Evolutionary conservation across 225 moss, liverwort and hornwort genomes (phyloP).

Genomic region (Pleurozium schreberi): DNA sequence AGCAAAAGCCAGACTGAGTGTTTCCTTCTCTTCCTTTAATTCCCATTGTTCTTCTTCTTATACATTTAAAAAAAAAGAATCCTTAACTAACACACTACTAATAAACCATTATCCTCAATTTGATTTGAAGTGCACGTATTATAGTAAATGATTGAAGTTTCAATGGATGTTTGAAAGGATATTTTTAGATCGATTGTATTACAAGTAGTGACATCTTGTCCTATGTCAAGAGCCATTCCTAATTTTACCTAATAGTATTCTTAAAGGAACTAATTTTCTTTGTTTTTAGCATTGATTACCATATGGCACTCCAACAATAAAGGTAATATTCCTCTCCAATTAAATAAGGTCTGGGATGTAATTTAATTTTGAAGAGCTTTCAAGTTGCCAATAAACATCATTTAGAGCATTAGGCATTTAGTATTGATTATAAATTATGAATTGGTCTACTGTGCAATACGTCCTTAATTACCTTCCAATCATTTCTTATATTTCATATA

Average conservation of each 20-base stretch:
- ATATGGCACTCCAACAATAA: not conserved
- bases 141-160: not conserved
- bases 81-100: not conserved
- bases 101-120: not conserved
- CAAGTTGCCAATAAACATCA: too few relatives aligned
- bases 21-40: too few relatives aligned
- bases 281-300: not conserved
- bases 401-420: too few relatives aligned
- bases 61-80: too few relatives aligned
- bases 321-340: not conserved
- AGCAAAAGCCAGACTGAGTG: too few relatives aligned
- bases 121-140: not conserved
- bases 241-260: not conserved
- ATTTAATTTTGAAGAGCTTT: too few relatives aligned
- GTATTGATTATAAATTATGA: too few relatives aligned
- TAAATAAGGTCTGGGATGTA: rapidly evolving
- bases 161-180: not conserved
- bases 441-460: too few relatives aligned
- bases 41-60: too few relatives aligned
- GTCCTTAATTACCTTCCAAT: too few relatives aligned
- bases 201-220: not conserved
- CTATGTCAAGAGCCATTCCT: rapidly evolving
- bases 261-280: not conserved
- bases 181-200: not conserved
- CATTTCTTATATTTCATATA: too few relatives aligned